Evolutionary conservation across 73 alveolate species (phyloP), one percentile per base, ranked within the genome.

Genomic region (Paramecium bursaria): DNA sequence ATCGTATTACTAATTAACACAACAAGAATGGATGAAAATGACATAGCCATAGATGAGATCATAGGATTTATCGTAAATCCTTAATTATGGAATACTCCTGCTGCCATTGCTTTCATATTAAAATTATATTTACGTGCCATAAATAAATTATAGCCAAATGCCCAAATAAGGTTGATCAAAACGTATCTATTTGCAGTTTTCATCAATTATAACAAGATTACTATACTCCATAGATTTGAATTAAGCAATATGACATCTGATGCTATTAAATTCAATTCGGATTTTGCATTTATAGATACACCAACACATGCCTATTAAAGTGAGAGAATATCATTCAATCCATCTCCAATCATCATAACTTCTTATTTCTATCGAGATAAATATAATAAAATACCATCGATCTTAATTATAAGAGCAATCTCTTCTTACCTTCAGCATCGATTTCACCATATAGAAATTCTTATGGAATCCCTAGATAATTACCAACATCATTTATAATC

Each of bases 331-430:
- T 53, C 74, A 53, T 53, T 53, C n/a, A 53, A 9, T 0, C 74
- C 74, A 53, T 53, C 74, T 13, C 74, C 74, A 15, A 53, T 47
- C 74, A 53, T 53, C 74, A 53, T 53, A 3, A 53, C 74, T 21
- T 53, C 74, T 21, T 53, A 27, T 21, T 53, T 15, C n/a, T n/a
- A n/a, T n/a, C n/a, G n/a, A n/a, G n/a, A n/a, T n/a, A n/a, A n/a
- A n/a, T n/a, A n/a, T n/a, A n/a, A n/a, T n/a, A n/a, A n/a, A n/a
- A n/a, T n/a, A n/a, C n/a, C n/a, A n/a, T 54, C 10, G 51, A 48
- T 17, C 74, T 14, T 22, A 53, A 21, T 10, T n/a, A 27, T 4
- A 53, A 27, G 2, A 53, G 74, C 4, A 53, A 47, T 13, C 30
- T 47, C 10, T 53, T 53, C 15, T 53, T 53, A 21, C 17, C 25